Percentiles rank a stretch among this genome's conserved stretches.
Evolutionary conservation across 805 yeast species (phyloP).

Genomic region (Tetrapisispora arboricola): DNA sequence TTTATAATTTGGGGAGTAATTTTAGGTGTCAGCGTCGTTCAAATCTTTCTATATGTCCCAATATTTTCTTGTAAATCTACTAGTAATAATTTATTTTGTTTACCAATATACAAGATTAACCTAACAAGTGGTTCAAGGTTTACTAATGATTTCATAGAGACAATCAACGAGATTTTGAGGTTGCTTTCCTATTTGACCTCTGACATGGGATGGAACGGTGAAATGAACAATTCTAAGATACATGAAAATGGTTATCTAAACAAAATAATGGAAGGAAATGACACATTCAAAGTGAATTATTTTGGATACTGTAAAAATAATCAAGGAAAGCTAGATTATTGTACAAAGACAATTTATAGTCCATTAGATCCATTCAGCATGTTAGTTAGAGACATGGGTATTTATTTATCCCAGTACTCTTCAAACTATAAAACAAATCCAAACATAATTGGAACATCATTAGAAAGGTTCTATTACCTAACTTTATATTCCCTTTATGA

Average conservation of each 20-base stretch:
- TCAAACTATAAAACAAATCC: slow-evolving; percentile 12
- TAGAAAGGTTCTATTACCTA: slow-evolving; percentile 18
- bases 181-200: slow-evolving; percentile 23
- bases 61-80: slow-evolving; percentile 17
- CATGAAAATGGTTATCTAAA: slow-evolving; percentile 23
- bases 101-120: slow-evolving; percentile 21
- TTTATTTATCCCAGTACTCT: slow-evolving; percentile 20
- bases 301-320: slow-evolving; percentile 23
- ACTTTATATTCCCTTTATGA: slow-evolving; percentile 13
- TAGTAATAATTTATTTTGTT: slow-evolving; percentile 13
- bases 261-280: slow-evolving; percentile 16
- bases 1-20: slow-evolving; percentile 14
- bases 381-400: slow-evolving; percentile 24
- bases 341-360: slow-evolving; percentile 11
- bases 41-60: slow-evolving; percentile 18
- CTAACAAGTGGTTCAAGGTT: slow-evolving; percentile 16
- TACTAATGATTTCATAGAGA: slow-evolving; percentile 16
- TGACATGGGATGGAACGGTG: slow-evolving; percentile 22
- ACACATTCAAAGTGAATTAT: slow-evolving; percentile 17
- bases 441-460: slow-evolving; percentile 17
- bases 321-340: slow-evolving; percentile 10
- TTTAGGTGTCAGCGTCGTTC: slow-evolving; percentile 9
- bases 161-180: slow-evolving; percentile 19
- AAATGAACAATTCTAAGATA: slow-evolving; percentile 7
- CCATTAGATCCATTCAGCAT: slow-evolving; percentile 23